phyloP scores from a whole-genome alignment of 2,329 filamentous ascomycete genomes.

The Pyrenochaeta sp. region DNA sequence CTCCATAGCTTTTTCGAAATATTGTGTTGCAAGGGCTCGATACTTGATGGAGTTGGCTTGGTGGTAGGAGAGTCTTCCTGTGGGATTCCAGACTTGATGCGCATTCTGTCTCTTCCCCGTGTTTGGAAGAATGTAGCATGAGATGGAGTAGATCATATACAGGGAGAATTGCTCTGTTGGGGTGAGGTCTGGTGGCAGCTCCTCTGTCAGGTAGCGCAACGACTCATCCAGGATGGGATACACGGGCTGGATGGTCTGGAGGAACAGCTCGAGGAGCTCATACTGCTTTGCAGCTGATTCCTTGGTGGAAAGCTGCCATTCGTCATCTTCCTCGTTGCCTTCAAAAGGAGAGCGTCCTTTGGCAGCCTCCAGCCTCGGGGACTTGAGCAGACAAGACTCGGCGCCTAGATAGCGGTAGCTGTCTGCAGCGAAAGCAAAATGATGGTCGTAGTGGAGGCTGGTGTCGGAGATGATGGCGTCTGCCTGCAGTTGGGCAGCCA shows the following conservation, averaged over 20 bases:
- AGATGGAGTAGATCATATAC: conserved; percentile 48
- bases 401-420: conserved; percentile 47
- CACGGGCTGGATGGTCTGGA: conserved; percentile 36
- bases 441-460: conserved; percentile 35
- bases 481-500: conserved; percentile 11
- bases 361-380: conserved; percentile 34
- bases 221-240: conserved; percentile 40
- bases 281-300: conserved; percentile 32
- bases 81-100: conserved; percentile 28
- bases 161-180: conserved; percentile 38
- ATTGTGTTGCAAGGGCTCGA: conserved; percentile 33
- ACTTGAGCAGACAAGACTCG: conserved; percentile 42
- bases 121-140: conserved; percentile 40
- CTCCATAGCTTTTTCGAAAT: conserved; percentile 39
- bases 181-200: conserved; percentile 31
- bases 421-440: conserved; percentile 41
- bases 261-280: conserved; percentile 40
- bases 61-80: conserved; percentile 37
- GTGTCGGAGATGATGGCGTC: conserved; percentile 24
- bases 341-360: conserved; percentile 20
- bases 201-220: conserved; percentile 32
- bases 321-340: conserved; percentile 31
- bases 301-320: conserved; percentile 31
- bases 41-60: conserved; percentile 41
- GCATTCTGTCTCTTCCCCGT: conserved; percentile 29